Percentiles rank a stretch among this genome's conserved stretches.
Conservation (phyloP, 2,329 filamentous ascomycete species). For the Aspergillus udagawae region DNA sequence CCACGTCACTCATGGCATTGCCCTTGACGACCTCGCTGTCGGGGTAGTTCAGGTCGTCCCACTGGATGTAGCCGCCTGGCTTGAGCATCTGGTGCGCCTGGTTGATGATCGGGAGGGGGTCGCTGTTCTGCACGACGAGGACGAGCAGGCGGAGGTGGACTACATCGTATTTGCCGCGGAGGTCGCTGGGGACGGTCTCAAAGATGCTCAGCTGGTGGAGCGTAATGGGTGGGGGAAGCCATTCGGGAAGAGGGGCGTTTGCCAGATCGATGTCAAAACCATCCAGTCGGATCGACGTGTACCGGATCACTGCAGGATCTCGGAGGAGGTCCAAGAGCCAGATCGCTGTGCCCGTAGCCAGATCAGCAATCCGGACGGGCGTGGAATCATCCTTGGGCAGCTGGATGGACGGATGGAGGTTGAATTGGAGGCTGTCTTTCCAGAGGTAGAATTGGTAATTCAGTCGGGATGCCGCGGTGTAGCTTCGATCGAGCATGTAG, state of each 20-base stretch:
- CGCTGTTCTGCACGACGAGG: background rate
- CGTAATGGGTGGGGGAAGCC: background rate
- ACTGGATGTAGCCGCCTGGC: constrained; percentile 1
- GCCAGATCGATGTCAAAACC: constrained; percentile 1
- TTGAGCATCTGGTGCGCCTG: background rate
- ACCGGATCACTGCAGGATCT: background rate
- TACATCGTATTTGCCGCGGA: background rate
- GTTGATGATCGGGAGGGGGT: background rate
- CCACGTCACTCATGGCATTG: background rate
- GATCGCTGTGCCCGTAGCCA: background rate
- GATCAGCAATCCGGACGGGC: background rate
- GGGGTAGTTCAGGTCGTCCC: constrained; percentile 2
- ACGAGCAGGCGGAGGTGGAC: background rate
- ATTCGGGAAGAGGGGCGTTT: background rate
- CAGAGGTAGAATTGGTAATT: constrained; percentile 3
- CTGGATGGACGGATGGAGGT: constrained; percentile 1
- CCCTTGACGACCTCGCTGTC: background rate
- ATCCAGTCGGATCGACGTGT: background rate
- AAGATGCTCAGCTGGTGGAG: background rate
- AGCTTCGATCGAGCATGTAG: constrained; percentile 1
- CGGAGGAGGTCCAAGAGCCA: background rate
- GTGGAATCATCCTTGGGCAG: background rate
- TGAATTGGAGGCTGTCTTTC: constrained; percentile 2
- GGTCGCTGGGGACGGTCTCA: background rate
- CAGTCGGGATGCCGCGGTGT: constrained; percentile 1